Evolutionary conservation across 2,329 filamentous ascomycete species (phyloP), one percentile per base, ranked within the genome.

Genomic region (Paecilomyces variotii): DNA sequence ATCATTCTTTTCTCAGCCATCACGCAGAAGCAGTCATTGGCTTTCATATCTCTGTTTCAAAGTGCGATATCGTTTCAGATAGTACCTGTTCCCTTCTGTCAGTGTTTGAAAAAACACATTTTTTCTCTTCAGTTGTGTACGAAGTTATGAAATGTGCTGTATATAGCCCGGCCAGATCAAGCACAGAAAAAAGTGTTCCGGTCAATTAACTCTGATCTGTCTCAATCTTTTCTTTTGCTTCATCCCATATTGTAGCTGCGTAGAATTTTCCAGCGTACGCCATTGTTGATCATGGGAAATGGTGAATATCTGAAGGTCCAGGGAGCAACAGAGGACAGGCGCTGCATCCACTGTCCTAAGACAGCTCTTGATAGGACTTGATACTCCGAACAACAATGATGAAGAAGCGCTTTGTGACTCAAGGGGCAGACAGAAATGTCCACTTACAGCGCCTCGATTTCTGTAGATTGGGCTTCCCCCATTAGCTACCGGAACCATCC

Each of bases 371-470:
- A 14, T 39, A n/a, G 35, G 12, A 6, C 12, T n/a, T 39, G 14
- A n/a, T 3, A 11, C 35, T n/a, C 4, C 11, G 12, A n/a, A 45
- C 19, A 24, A 24, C 39, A 19, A 45, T 1, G 9, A 24, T 9
- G n/a, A 35, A 39, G n/a, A n/a, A n/a, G 7, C 2, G n/a, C n/a
- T 2, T 34, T 45, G 39, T 4, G 9, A 19, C 39, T 45, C 1
- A 35, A 9, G 26, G 45, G 19, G 28, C 1, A 51, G 35, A 24
- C 56, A 45, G 49, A 54, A 54, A 55, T 26, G 54, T 32, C 10
- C 56, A 82, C 90, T 84, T 81, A 97, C 90, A 97, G 72, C 19
- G 91, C 88, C 77, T 97, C 92, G 61, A 97, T 90, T 73, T 97
- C 93, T 94, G 27, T 49, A 64, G 59, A 56, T 32, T n/a, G 6